Base-by-base conservation (phyloP, 2,329 filamentous ascomycete species). In the Talaromyces sp. region DNA sequence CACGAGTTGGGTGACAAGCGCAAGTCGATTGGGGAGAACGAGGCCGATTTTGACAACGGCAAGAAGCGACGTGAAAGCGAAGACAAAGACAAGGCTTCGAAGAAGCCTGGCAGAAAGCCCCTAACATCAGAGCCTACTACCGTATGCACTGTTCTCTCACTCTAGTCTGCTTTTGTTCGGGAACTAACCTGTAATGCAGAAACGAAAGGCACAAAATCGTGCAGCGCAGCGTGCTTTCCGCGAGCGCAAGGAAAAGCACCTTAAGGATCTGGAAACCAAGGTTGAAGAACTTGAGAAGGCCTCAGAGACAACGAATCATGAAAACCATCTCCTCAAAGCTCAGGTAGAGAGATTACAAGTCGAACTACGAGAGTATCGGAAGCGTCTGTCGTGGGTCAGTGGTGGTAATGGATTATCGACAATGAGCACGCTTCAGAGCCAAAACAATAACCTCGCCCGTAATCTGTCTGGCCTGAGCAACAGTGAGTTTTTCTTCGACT, bases 61-160 rank as follows among this genome's bases (percentile, higher is more conserved):
- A 85, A 85, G 65, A 85, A 86, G 61, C 85, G 91, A 65, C 85
- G 90, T 62, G 92, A 96, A 75, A 86, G 88, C 61, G 87, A 91
- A 59, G 91, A 92, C 51, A 96, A 94, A 77, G 61, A 62, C 14
- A 62, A 62, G 59, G 82, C 88, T 50, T 86, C 91, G 26, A 97
- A 97, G 85, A 99, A 97, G 79, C 93, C 94, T 4, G 94, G 94
- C 56, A 86, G 94, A 64, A 99, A 99, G 81, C 94, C 93, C 21
- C 81, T 97, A 69, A 97, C 91, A 54, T 95, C 91, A 24, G 94
- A 97, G 75, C 94, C 94, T 26, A 97, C 90, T 67, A 94, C 92
- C 66, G 93, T 97, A 87, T 80, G 92, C 85, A 62, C 38, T 50
- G 12, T 61, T 38, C 46, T 50, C 21, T 58, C 21, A 7, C 21